Base-by-base conservation (phyloP, 2,329 filamentous ascomycete genomes). In the Colletotrichum sojae region DNA sequence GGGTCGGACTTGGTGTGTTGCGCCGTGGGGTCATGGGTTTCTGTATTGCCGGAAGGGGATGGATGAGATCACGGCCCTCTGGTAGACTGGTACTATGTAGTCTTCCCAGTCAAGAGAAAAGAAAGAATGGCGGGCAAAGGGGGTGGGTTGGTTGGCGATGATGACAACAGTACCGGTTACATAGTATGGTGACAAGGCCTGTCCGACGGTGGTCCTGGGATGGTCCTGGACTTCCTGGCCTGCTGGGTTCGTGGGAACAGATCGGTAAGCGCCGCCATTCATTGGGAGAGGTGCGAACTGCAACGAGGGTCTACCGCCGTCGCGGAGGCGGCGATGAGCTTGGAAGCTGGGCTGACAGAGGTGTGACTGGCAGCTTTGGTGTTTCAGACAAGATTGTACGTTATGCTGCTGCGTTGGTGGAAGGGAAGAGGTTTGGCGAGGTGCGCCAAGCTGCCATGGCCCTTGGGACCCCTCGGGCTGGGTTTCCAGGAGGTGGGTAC, bases 341-440 rank as follows among this genome's bases (percentile, higher is more conserved):
- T 61, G 27, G 51, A 31, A 61, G 61, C 54, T 67, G 62, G 40
- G 56, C 15, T 20, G 54, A 36, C 39, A 43, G 56, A 51, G 58
- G 12, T 65, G 60, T 65, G 60, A 68, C 60, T 62, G 67, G 67
- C 48, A 45, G 57, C 57, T 13, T 52, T 65, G 56, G 45, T 68
- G 67, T 70, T 70, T 70, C 67, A 70, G 63, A 63, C 57, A 48
- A 70, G 63, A 70, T 67, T 70, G 67, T 70, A 66, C 52, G 57
- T 70, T 63, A 70, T 70, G 67, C 67, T 69, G 45, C 45, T 49
- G 53, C 22, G 52, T 52, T 63, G 39, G 54, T 16, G 16, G 39
- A 20, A 27, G 31, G n/a, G 15, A 20, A 36, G 43, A 10, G 63
- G 39, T 59, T 59, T 53, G 63, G 31, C 10, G 31, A 36, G 31